phyloP scores from a whole-genome alignment of 371 early-diverging fungal genomes.

The Apophysomyces elegans region DNA sequence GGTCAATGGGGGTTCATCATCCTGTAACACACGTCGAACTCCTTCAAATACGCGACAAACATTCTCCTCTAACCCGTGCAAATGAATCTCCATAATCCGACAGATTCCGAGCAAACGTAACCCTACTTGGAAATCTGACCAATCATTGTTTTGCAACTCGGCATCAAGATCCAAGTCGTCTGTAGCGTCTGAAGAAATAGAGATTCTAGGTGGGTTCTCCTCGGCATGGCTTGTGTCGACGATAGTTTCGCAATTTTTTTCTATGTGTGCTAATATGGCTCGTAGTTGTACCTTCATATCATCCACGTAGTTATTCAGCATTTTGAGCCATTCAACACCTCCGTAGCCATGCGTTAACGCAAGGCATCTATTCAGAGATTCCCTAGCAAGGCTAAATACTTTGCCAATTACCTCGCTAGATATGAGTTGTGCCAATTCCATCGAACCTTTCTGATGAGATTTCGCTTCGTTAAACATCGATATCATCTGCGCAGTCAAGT shows the following conservation, averaged over 20 bases:
- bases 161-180: constrained; percentile 33
- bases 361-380: constrained; percentile 56
- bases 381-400: constrained; percentile 49
- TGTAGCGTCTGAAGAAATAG: constrained; percentile 20
- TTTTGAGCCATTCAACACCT: constrained; percentile 54
- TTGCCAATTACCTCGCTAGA: constrained; percentile 31
- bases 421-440: constrained; percentile 19
- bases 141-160: constrained; percentile 43
- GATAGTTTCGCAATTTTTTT: constrained; percentile 12
- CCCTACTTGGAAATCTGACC: constrained; percentile 64
- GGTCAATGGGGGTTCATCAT: constrained; percentile 27
- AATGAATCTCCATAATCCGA: constrained; percentile 38
- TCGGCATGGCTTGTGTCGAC: constrained; percentile 19
- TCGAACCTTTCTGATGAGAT: constrained; percentile 7
- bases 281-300: constrained; percentile 45
- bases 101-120: constrained; percentile 63
- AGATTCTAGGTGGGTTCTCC: constrained; percentile 11
- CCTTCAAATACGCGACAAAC: constrained; percentile 40
- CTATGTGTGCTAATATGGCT: constrained; percentile 12
- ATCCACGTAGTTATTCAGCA: constrained; percentile 54
- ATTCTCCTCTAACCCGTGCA: constrained; percentile 47
- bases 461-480: constrained; percentile 31
- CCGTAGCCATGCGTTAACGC: constrained; percentile 70
- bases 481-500: constrained; percentile 36
- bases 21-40: constrained; percentile 37